These are phyloP conservation scores for Suillus plorans DNA, from an alignment of 768 basidiomycete species.

Conservation along the genomic window DNA sequence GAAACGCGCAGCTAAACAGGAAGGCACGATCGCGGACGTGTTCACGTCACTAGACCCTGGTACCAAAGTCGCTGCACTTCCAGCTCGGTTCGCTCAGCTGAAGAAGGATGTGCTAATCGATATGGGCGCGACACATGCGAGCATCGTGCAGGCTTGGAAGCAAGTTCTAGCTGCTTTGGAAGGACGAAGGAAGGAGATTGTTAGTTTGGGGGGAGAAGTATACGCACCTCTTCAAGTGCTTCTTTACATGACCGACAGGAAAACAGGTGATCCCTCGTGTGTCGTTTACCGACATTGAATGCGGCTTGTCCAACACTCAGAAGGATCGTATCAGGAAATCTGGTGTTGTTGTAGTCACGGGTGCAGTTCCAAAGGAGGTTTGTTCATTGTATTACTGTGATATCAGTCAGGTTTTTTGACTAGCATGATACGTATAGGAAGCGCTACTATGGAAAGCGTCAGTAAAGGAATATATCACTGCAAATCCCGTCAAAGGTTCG, in stretches of 20 bases:
- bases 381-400: constrained; percentile 22
- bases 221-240: constrained; percentile 10
- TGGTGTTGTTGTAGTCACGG: constrained; percentile 58
- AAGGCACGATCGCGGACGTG: constrained; percentile 45
- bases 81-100: constrained; percentile 55
- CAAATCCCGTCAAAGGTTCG: constrained; percentile 54
- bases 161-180: constrained; percentile 53
- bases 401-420: constrained; percentile 3
- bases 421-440: constrained; percentile 36
- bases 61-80: constrained; percentile 41
- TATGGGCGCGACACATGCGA: constrained; percentile 13
- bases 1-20: constrained; percentile 17
- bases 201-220: constrained; percentile 46
- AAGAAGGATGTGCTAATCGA: constrained; percentile 57
- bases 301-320: constrained; percentile 48
- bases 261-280: constrained; percentile 53
- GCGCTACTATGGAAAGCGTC: constrained; percentile 58
- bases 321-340: constrained; percentile 44
- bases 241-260: background rate
- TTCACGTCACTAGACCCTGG: constrained; percentile 43
- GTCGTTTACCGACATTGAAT: constrained; percentile 41
- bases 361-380: constrained; percentile 55
- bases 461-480: constrained; percentile 52
- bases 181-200: constrained; percentile 46
- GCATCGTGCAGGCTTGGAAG: constrained; percentile 51